These are phyloP conservation scores for Ceratocystis albifundus DNA, from an alignment of 2,329 filamentous ascomycete species.

Conservation along the genomic window DNA sequence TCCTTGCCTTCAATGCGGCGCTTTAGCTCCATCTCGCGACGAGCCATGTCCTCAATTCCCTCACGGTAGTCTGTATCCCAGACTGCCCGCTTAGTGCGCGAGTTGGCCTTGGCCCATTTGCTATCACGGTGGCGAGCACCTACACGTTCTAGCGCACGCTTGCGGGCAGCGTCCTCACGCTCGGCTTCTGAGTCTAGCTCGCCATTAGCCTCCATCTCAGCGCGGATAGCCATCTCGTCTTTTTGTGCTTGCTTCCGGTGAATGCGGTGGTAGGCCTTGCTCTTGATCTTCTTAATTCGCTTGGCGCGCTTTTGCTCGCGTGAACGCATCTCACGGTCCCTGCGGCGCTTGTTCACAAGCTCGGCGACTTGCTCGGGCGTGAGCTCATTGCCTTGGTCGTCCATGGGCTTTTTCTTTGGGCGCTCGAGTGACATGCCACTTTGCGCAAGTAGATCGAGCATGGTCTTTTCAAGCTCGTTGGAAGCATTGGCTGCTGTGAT, in stretches of 20 bases:
- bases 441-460: conserved; percentile 79
- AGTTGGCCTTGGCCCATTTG: conserved; percentile 82
- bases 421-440: conserved; percentile 58
- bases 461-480: conserved; percentile 74
- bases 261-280: conserved; percentile 83
- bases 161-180: conserved; percentile 54
- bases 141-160: conserved; percentile 73
- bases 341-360: conserved; percentile 61
- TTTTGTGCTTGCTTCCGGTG: conserved; percentile 63
- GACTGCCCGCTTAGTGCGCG: conserved; percentile 63
- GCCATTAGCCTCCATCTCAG: conserved; percentile 45
- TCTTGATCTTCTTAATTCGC: conserved; percentile 98
- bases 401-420: conserved; percentile 34
- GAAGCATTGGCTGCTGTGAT: conserved; percentile 51
- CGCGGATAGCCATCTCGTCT: conserved; percentile 41
- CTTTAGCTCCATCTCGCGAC: conserved; percentile 69
- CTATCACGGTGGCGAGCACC: conserved; percentile 75
- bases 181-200: conserved; percentile 55
- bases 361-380: conserved; percentile 61
- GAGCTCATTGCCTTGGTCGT: conserved; percentile 44
- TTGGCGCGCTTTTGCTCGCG: conserved; percentile 79
- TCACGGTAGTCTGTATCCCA: conserved; percentile 82
- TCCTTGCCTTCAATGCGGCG: conserved; percentile 60
- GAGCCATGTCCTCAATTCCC: conserved; percentile 68
- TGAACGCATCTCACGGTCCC: conserved; percentile 73